Percentiles rank a stretch among this genome's conserved stretches.
Evolutionary conservation across 352 stramenopile species (phyloP).

Genomic region (Blastocystis sp.): DNA sequence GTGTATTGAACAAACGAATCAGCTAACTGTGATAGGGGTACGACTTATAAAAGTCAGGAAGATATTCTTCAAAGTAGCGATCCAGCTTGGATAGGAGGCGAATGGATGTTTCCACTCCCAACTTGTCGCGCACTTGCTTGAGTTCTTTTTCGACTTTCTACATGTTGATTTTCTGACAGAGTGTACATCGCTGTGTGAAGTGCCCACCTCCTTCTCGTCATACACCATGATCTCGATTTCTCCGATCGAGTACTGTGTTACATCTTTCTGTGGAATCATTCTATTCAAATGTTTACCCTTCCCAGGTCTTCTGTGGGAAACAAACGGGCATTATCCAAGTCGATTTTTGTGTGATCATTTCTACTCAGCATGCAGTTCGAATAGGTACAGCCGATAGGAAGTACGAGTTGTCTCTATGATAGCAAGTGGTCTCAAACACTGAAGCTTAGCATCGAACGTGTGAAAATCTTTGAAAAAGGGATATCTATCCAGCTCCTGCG

Average conservation of each 20-base stretch:
- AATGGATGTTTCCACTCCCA: background rate
- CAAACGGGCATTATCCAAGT: constrained; percentile 40
- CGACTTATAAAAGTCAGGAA: constrained; percentile 25
- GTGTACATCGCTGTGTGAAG: constrained; percentile 5
- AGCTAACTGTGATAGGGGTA: constrained; percentile 36
- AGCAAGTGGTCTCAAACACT: background rate
- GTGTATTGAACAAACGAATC: background rate
- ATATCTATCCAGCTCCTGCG: background rate
- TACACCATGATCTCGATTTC: constrained; percentile 56
- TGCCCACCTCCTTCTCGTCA: background rate
- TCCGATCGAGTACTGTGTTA: background rate
- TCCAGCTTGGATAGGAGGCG: constrained; percentile 29
- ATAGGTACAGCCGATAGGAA: constrained; percentile 1
- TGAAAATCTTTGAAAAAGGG: background rate
- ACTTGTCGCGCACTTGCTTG: background rate
- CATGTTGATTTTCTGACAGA: background rate
- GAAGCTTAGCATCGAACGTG: constrained; percentile 33
- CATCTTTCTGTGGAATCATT: background rate
- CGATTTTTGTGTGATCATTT: constrained; percentile 52
- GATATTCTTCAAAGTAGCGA: constrained; percentile 30
- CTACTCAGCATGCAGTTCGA: background rate
- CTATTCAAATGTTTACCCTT: background rate
- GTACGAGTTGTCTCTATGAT: constrained; percentile 48
- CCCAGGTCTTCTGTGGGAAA: background rate
- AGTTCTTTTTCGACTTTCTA: constrained; percentile 17